Percentiles rank a stretch among this genome's conserved stretches.
Conservation (phyloP, 2,329 filamentous ascomycete genomes). For the Fusarium graminum region DNA sequence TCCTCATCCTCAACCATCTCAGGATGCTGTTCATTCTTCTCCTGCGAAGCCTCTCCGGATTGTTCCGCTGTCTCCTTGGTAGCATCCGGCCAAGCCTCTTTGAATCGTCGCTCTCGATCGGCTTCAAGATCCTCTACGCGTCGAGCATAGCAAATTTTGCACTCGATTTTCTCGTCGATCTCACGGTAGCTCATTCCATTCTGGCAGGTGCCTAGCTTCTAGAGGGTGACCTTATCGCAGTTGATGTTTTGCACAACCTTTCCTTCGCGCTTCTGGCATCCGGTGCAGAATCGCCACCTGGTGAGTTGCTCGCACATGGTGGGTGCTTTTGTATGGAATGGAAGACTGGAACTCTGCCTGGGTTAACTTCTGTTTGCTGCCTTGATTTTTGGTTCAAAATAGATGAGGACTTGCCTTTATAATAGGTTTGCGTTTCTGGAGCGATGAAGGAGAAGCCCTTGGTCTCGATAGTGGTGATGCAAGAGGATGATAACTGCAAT, state of each 20-base stretch:
- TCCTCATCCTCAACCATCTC: neutral
- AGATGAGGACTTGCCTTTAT: no score
- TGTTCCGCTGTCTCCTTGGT: neutral
- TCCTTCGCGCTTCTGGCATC: neutral
- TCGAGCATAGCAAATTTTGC: neutral
- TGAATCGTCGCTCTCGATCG: neutral
- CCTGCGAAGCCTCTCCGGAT: neutral
- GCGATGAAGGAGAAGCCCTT: no score
- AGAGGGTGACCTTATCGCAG: constrained; percentile 5
- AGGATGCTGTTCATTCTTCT: neutral
- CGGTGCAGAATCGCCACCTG: constrained; percentile 1
- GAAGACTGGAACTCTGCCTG: neutral
- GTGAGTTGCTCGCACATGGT: constrained; percentile 18
- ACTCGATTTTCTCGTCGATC: neutral
- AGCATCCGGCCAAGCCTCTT: constrained; percentile 6
- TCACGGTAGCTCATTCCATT: neutral
- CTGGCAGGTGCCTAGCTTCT: constrained; percentile 7
- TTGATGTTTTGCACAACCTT: constrained; percentile 11
- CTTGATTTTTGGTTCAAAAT: no score
- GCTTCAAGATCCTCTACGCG: neutral
- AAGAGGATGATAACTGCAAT: no score
- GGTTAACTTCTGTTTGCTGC: neutral
- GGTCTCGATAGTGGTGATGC: no score
- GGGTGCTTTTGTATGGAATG: rapidly evolving
- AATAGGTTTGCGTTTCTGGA: no score